Conservation (phyloP, 768 basidiomycete genomes). For the Leccinellum rugosiceps region DNA sequence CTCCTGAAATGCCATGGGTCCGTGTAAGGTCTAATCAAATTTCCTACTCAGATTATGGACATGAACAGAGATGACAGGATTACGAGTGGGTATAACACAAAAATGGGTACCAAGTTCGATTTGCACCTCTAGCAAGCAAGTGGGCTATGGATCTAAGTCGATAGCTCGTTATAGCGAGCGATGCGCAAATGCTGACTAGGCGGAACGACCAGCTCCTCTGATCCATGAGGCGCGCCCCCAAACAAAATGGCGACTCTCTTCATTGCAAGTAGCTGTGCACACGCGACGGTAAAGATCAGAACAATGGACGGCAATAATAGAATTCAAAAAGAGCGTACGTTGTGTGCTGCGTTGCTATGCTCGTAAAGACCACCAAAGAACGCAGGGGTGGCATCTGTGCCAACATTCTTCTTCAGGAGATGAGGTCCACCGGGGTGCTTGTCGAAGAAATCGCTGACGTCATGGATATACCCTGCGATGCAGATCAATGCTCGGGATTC, state of each 20-base stretch:
- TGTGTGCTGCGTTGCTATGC: conserved; percentile 80
- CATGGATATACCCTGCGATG: conserved; percentile 88
- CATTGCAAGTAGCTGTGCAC: conserved; percentile 5
- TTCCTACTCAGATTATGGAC: neutral
- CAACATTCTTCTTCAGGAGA: conserved; percentile 78
- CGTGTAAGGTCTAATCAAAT: neutral
- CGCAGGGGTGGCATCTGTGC: conserved; percentile 85
- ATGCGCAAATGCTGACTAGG: conserved; percentile 8
- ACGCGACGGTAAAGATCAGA: neutral
- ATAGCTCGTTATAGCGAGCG: neutral
- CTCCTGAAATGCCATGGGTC: too few relatives aligned
- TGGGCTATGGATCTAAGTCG: neutral
- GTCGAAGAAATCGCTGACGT: conserved; percentile 72
- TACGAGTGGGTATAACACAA: neutral
- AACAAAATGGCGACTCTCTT: conserved; percentile 10
- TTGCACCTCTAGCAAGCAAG: neutral
- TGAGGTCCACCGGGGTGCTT: conserved; percentile 88
- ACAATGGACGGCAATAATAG: accelerated
- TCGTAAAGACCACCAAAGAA: conserved; percentile 90
- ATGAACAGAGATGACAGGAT: neutral
- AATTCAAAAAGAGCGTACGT: conserved; percentile 43
- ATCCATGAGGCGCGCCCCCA: conserved; percentile 7
- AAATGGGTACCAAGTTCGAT: too few relatives aligned
- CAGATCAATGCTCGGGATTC: conserved; percentile 77
- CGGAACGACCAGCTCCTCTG: conserved; percentile 3